Percentiles rank a stretch among this genome's conserved stretches.
Evolutionary conservation across 2,329 filamentous ascomycete genomes (phyloP).

Genomic region (Xylaria sp.): DNA sequence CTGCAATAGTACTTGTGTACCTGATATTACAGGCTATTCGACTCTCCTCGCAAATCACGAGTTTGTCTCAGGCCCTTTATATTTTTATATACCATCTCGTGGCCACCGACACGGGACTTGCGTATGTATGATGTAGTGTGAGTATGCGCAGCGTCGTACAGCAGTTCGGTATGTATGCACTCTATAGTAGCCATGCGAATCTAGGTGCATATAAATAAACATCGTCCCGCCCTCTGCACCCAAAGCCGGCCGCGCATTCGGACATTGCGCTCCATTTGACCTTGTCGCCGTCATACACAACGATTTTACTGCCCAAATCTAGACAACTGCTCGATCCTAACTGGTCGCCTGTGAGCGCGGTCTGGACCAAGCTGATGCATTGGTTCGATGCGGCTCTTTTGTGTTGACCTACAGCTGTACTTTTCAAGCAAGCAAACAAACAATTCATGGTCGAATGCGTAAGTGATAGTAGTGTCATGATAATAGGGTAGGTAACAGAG

Average conservation of each 20-base stretch:
- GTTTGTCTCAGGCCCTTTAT: background rate
- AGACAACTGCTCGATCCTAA: constrained; percentile 30
- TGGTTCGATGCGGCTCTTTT: constrained; percentile 31
- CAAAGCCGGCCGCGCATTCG: constrained; percentile 29
- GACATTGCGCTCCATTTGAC: constrained; percentile 39
- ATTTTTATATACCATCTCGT: constrained; percentile 7
- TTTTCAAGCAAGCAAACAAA: background rate
- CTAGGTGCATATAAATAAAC: constrained; percentile 6
- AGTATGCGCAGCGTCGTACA: no score
- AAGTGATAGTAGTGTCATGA: background rate
- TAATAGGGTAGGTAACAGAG: background rate
- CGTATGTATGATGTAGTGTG: background rate
- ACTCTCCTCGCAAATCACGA: background rate
- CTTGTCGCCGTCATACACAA: constrained; percentile 37
- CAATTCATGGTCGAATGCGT: no score
- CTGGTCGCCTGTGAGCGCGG: constrained; percentile 28
- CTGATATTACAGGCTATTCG: background rate
- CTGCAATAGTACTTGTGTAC: background rate
- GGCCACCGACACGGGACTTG: constrained; percentile 13
- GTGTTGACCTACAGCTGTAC: background rate
- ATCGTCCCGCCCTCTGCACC: constrained; percentile 26
- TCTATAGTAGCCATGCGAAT: background rate
- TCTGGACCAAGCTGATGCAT: constrained; percentile 27
- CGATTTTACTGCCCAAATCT: constrained; percentile 21
- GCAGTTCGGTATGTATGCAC: background rate